Evolutionary conservation across 306 rosid species (phyloP).

Genomic region (Cyamopsis tetragonoloba): DNA sequence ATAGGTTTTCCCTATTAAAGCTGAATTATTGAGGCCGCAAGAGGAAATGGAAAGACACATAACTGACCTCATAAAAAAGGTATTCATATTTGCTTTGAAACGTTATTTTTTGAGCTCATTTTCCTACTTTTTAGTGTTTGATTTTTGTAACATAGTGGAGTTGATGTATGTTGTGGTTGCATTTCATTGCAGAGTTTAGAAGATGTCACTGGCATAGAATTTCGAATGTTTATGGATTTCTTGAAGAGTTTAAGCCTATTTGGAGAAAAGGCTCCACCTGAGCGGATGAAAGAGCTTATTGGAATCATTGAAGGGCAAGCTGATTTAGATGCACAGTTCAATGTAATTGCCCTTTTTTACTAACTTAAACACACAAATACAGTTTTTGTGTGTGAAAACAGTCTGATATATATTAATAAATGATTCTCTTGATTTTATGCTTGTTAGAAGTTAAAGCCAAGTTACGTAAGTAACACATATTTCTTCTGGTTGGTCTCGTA

Average conservation of each 20-base stretch:
- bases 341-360: constrained; percentile 43
- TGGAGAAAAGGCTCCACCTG: constrained; percentile 84
- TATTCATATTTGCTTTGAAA: constrained; percentile 25
- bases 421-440: not conserved
- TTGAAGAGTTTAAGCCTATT: constrained; percentile 75
- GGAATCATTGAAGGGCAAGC: constrained; percentile 97
- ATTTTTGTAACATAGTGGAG: constrained; percentile 1
- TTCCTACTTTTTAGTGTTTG: constrained; percentile 1
- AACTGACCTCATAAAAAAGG: constrained; percentile 92
- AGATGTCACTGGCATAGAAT: constrained; percentile 90
- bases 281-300: constrained; percentile 82
- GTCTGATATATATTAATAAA: not conserved
- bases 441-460: not conserved
- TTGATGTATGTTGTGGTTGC: constrained; percentile 32
- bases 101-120: not conserved
- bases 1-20: constrained; percentile 86
- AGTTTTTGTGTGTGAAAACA: constrained; percentile 1
- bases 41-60: constrained; percentile 98
- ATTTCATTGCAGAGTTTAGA: constrained; percentile 64
- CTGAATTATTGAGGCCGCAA: constrained; percentile 84
- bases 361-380: not conserved
- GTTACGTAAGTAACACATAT: not conserved
- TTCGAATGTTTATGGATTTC: constrained; percentile 90
- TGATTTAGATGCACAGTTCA: constrained; percentile 79
- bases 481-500: not conserved